phyloP scores from a whole-genome alignment of 1,139 yeast genomes.

The Scheffersomyces titani region DNA sequence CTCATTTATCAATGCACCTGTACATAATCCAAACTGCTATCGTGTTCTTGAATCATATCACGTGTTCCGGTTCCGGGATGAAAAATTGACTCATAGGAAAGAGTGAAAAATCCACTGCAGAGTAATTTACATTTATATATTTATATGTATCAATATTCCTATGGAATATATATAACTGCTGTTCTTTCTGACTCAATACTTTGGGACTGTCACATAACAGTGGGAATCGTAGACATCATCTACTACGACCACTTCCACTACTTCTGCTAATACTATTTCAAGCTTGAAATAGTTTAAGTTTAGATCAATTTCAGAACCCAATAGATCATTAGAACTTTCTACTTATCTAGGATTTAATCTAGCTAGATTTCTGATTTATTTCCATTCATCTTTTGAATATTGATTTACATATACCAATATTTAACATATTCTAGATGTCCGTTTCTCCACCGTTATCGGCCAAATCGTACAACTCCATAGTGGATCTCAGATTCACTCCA shows the following conservation, averaged over 20 bases:
- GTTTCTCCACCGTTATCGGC: constrained; percentile 11
- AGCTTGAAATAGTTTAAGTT: neutral
- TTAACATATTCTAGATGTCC: neutral
- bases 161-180: neutral
- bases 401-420: neutral
- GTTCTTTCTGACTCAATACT: neutral
- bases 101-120: neutral
- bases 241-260: neutral
- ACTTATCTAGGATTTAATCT: neutral
- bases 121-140: too few species aligned
- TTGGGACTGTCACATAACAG: neutral
- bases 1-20: neutral
- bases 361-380: neutral
- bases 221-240: neutral
- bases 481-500: constrained; percentile 31
- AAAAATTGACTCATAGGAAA: neutral
- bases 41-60: neutral
- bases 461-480: constrained; percentile 43
- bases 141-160: neutral
- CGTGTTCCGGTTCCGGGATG: neutral
- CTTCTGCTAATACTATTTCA: neutral
- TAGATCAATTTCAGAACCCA: neutral
- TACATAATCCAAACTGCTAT: neutral
- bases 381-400: too few species aligned
- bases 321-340: neutral